These are phyloP conservation scores for Nymphaea thermarum DNA, from an alignment of 164 flowering plant genomes.

Conservation along the genomic window DNA sequence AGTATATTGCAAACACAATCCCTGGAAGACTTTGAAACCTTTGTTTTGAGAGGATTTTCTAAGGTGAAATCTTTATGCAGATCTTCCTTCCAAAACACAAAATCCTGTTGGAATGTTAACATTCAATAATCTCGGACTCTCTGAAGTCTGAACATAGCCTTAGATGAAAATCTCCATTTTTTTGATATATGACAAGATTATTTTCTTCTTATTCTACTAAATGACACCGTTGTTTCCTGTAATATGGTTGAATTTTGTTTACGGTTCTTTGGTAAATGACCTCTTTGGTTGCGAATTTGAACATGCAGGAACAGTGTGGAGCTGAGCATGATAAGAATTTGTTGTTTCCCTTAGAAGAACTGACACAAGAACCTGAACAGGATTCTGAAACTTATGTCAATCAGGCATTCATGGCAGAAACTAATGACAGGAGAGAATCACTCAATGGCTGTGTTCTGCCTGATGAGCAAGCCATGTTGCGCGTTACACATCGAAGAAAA, in stretches of 20 bases:
- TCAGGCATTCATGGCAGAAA: slow-evolving; percentile 13
- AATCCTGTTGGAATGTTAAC: no score
- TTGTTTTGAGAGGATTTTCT: no score
- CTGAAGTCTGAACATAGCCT: no score
- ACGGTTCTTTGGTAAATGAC: background rate
- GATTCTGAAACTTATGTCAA: slow-evolving; percentile 7
- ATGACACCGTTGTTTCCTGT: background rate
- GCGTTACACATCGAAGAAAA: slow-evolving; percentile 84
- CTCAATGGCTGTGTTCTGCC: slow-evolving; percentile 42
- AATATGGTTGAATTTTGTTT: background rate
- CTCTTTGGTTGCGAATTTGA: background rate
- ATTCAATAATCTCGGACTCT: no score
- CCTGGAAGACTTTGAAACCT: no score
- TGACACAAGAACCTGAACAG: slow-evolving; percentile 29
- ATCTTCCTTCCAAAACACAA: no score
- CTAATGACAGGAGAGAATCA: slow-evolving; percentile 9
- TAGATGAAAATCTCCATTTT: no score
- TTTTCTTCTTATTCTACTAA: no score
- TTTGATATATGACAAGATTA: no score
- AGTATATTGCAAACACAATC: no score
- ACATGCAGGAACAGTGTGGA: slow-evolving; percentile 19
- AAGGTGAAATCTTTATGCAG: no score
- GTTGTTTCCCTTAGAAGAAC: slow-evolving; percentile 67
- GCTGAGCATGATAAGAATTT: slow-evolving; percentile 27
- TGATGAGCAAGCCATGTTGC: slow-evolving; percentile 50